phyloP scores from a whole-genome alignment of 1,284 basidiomycete genomes.

The Leccinum fallax region DNA sequence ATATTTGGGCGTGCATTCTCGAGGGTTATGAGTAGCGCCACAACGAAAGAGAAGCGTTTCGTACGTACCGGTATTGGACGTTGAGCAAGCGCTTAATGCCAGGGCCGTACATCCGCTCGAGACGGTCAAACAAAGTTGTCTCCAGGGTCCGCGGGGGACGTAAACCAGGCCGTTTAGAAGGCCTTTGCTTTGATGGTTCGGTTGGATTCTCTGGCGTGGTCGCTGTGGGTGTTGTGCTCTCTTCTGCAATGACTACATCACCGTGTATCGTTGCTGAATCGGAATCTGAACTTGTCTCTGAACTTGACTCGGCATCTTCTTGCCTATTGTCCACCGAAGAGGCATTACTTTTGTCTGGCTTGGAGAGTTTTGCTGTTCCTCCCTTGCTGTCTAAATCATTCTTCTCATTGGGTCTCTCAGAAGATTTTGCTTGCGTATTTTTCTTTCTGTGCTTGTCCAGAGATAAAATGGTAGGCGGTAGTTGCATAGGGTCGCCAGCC shows the following conservation, averaged over 20 bases:
- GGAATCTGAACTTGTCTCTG: slow-evolving; percentile 13
- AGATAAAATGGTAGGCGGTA: slow-evolving; percentile 91
- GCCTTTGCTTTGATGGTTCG: slow-evolving; percentile 22
- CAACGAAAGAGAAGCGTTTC: not conserved
- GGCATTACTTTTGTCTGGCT: not conserved
- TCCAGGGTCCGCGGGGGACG: slow-evolving; percentile 78
- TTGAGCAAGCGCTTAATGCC: slow-evolving; percentile 86
- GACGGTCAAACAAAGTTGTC: slow-evolving; percentile 88
- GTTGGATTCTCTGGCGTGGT: slow-evolving; percentile 13
- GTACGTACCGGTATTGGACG: slow-evolving; percentile 78
- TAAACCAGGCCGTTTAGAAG: slow-evolving; percentile 39
- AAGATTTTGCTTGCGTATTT: slow-evolving; percentile 6
- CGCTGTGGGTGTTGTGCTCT: slow-evolving; percentile 8
- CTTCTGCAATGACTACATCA: slow-evolving; percentile 26
- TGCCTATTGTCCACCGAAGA: not conserved
- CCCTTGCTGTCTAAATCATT: slow-evolving; percentile 1
- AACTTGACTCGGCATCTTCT: slow-evolving; percentile 9
- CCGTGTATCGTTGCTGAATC: slow-evolving; percentile 25
- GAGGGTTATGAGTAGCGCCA: slow-evolving; percentile 1
- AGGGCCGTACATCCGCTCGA: slow-evolving; percentile 85
- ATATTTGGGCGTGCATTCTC: slow-evolving; percentile 90
- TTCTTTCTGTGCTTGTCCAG: slow-evolving; percentile 44
- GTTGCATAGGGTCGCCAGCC: slow-evolving; percentile 88
- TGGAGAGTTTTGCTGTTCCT: not conserved
- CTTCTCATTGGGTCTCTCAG: slow-evolving; percentile 12